phyloP scores from a whole-genome alignment of 495 filamentous ascomycete species.

The Penicillium subrubescens region DNA sequence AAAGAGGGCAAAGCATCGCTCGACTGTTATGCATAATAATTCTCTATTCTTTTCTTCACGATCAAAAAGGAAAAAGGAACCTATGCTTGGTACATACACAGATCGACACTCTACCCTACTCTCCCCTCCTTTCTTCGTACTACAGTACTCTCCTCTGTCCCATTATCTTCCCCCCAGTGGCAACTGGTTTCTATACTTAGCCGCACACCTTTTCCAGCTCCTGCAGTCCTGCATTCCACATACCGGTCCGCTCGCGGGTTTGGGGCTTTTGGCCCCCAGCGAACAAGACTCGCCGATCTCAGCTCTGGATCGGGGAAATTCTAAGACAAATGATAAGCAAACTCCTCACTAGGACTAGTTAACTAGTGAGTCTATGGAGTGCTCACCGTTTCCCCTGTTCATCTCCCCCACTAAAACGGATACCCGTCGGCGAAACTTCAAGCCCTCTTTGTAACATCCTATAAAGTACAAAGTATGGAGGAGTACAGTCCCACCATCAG shows the following conservation, averaged over 20 bases:
- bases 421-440: not conserved
- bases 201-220: not conserved
- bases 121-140: not conserved
- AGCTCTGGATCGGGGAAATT: not conserved
- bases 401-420: not conserved
- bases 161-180: not conserved
- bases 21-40: not conserved
- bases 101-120: too few relatives aligned
- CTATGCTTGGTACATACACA: too few relatives aligned
- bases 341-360: not conserved
- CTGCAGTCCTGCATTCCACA: constrained; percentile 15
- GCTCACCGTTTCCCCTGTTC: not conserved
- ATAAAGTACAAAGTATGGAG: too few relatives aligned
- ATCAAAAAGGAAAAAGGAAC: too few relatives aligned
- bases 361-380: too few relatives aligned
- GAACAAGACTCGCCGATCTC: not conserved
- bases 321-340: not conserved
- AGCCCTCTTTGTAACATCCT: too few relatives aligned
- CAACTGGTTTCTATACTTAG: constrained; percentile 6
- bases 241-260: constrained; percentile 9
- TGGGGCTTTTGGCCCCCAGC: constrained; percentile 6
- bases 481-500: too few relatives aligned
- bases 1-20: too few relatives aligned
- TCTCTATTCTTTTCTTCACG: not conserved
- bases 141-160: not conserved